Evolutionary conservation across 2,329 filamentous ascomycete genomes (phyloP).

Genomic region (Dendrostoma leiphaemia): DNA sequence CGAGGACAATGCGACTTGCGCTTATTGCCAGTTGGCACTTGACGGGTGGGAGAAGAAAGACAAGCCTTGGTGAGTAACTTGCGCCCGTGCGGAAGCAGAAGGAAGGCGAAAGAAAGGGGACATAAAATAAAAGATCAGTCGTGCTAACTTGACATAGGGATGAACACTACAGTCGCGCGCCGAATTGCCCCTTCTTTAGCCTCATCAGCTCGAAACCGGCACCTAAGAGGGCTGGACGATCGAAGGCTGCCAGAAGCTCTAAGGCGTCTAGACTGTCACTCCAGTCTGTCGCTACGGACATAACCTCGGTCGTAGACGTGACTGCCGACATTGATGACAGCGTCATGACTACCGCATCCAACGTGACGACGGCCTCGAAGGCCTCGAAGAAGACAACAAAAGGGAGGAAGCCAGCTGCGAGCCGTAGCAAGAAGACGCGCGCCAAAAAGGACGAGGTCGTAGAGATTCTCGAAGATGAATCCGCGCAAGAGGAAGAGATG

Average conservation of each 20-base stretch:
- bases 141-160: constrained; percentile 52
- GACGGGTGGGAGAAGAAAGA: constrained; percentile 95
- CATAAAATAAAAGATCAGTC: too few species aligned
- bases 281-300: constrained; percentile 56
- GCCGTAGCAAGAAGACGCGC: constrained; percentile 45
- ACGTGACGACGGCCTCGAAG: constrained; percentile 43
- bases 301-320: constrained; percentile 45
- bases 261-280: constrained; percentile 66
- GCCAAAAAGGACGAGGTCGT: constrained; percentile 53
- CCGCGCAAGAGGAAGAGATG: constrained; percentile 28
- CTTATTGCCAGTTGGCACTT: constrained; percentile 84
- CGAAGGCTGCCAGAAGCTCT: constrained; percentile 57
- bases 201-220: constrained; percentile 58
- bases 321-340: constrained; percentile 56
- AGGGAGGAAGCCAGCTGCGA: constrained; percentile 53
- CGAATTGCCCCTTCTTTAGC: constrained; percentile 79
- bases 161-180: constrained; percentile 78
- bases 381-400: constrained; percentile 49
- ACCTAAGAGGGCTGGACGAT: constrained; percentile 54
- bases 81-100: too few species aligned
- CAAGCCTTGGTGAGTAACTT: constrained; percentile 69
- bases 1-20: constrained; percentile 86
- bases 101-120: too few species aligned
- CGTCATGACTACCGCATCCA: constrained; percentile 58
- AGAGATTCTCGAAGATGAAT: constrained; percentile 41